Conservation (phyloP, 2,329 filamentous ascomycete genomes). For the Tympanopsis confertula region DNA sequence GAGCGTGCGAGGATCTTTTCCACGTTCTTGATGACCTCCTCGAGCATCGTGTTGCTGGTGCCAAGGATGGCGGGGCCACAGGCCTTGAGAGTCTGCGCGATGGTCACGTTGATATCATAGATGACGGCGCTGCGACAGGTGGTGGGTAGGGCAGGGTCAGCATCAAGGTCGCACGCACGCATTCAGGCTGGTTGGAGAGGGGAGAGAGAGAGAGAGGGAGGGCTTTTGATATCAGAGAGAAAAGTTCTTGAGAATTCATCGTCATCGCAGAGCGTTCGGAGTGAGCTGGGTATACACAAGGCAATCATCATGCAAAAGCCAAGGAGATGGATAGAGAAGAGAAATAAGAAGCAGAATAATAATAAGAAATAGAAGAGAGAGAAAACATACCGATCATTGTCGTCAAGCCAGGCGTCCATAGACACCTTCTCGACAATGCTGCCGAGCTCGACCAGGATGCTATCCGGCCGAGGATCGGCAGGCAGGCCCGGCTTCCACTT, state of each 20-base stretch:
- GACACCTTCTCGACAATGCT: constrained; percentile 77
- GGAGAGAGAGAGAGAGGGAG: constrained; percentile 2
- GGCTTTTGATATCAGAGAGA: constrained; percentile 22
- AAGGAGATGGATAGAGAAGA: constrained; percentile 9
- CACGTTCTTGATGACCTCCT: constrained; percentile 66
- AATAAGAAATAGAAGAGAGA: constrained; percentile 1
- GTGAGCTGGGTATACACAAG: constrained; percentile 97
- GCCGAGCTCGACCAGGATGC: constrained; percentile 73
- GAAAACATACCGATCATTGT: constrained; percentile 77
- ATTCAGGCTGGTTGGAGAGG: constrained; percentile 28
- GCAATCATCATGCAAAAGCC: constrained; percentile 62
- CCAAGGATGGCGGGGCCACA: constrained; percentile 79
- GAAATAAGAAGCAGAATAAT: no score
- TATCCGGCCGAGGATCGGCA: constrained; percentile 65
- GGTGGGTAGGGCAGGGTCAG: constrained; percentile 29
- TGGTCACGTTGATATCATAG: constrained; percentile 88
- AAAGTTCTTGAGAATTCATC: constrained; percentile 55
- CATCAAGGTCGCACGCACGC: constrained; percentile 5
- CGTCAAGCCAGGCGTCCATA: constrained; percentile 74
- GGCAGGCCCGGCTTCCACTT: constrained; percentile 89
- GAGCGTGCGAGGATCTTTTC: constrained; percentile 74
- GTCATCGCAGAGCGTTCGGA: constrained; percentile 81
- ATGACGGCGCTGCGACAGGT: constrained; percentile 60
- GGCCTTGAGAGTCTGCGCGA: constrained; percentile 79
- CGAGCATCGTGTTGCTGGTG: constrained; percentile 53